Percentiles rank a stretch among this genome's conserved stretches.
phyloP scores from a whole-genome alignment of 441 rosid genomes.

The Adansonia grandidieri region DNA sequence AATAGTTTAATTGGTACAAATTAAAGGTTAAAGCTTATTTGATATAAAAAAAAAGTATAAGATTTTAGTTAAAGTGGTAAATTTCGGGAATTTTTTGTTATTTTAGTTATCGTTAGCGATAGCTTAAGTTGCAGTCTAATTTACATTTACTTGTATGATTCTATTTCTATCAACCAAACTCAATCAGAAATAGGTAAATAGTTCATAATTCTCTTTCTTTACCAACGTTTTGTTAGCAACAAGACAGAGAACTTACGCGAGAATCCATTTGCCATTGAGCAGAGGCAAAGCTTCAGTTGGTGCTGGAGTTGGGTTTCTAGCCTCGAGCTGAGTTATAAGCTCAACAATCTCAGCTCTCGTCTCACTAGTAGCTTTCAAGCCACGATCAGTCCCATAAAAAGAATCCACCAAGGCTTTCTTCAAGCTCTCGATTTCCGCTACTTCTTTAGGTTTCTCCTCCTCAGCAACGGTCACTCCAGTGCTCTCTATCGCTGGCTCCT shows the following conservation, averaged over 20 bases:
- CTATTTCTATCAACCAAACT: background rate
- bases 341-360: constrained; percentile 89
- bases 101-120: background rate
- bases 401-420: constrained; percentile 73
- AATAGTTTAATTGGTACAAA: no score
- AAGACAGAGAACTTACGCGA: constrained; percentile 59
- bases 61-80: no score
- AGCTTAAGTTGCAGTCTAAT: background rate
- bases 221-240: background rate
- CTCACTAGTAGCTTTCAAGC: constrained; percentile 71
- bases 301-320: constrained; percentile 79
- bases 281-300: constrained; percentile 81
- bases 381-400: constrained; percentile 80
- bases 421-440: constrained; percentile 54
- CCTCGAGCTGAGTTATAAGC: constrained; percentile 86
- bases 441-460: constrained; percentile 37
- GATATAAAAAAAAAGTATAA: no score
- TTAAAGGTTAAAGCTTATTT: no score
- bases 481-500: constrained; percentile 24
- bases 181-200: background rate
- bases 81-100: no score
- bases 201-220: background rate
- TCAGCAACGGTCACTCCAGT: constrained; percentile 47
- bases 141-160: background rate
- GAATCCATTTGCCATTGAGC: constrained; percentile 96